Evolutionary conservation across 805 yeast species (phyloP).

Genomic region (Kregervanrija delftensis): DNA sequence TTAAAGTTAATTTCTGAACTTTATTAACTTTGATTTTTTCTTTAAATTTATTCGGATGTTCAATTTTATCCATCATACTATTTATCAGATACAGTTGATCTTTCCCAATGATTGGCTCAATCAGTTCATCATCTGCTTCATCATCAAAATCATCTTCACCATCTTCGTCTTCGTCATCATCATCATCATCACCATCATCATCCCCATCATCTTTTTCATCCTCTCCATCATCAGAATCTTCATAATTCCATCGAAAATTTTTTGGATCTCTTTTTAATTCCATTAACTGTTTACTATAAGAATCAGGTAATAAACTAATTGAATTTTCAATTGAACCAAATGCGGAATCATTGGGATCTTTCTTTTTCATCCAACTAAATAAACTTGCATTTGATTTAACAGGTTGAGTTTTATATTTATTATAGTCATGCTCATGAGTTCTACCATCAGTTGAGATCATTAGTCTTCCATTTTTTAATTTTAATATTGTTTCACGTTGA

Average conservation of each 20-base stretch:
- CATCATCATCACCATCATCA: conserved; percentile 9
- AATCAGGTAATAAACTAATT: conserved; percentile 30
- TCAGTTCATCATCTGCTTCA: conserved; percentile 32
- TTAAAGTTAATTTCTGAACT: conserved; percentile 28
- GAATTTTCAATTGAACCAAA: conserved; percentile 26
- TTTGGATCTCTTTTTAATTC: conserved; percentile 30
- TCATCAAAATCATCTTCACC: conserved; percentile 30
- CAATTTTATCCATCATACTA: conserved; percentile 39
- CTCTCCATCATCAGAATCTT: conserved; percentile 27
- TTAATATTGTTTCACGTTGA: conserved; percentile 21
- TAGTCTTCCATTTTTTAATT: conserved; percentile 24
- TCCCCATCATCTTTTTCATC: conserved; percentile 11
- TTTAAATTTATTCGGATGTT: conserved; percentile 30
- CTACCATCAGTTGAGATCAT: conserved; percentile 24
- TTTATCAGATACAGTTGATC: conserved; percentile 43
- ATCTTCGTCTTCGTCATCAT: conserved; percentile 23
- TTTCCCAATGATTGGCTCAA: conserved; percentile 44
- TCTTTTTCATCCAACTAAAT: conserved; percentile 28
- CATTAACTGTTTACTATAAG: conserved; percentile 28
- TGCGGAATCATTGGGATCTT: conserved; percentile 24
- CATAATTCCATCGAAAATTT: conserved; percentile 32
- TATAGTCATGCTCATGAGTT: conserved; percentile 29
- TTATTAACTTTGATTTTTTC: conserved; percentile 18
- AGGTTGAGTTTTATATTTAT: conserved; percentile 27
- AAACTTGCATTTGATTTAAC: conserved; percentile 22